Conservation (phyloP, 176 grass and related monocot species). For the Paspalum notatum region DNA sequence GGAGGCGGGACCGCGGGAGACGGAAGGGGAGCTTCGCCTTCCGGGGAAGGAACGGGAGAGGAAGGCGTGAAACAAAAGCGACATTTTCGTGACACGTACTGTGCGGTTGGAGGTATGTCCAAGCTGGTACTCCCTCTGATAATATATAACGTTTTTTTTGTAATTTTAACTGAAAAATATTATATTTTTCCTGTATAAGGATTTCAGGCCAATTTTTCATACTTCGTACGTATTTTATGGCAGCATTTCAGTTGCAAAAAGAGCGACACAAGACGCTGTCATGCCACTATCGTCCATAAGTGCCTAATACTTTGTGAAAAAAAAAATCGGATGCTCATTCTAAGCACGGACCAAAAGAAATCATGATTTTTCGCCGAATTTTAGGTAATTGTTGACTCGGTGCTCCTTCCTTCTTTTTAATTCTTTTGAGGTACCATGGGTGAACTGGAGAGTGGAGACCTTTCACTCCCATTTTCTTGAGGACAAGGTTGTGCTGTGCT, state of each 20-base stretch:
- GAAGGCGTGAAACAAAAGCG: conserved; percentile 21
- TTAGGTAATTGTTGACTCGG: conserved; percentile 9
- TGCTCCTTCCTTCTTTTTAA: not conserved
- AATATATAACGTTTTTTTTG: no score
- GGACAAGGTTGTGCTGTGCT: no score
- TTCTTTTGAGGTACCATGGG: not conserved
- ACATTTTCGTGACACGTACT: conserved; percentile 13
- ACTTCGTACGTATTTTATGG: not conserved
- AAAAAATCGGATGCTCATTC: no score
- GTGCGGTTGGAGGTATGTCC: not conserved
- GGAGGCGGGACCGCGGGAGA: not conserved
- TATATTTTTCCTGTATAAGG: not conserved
- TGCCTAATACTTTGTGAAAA: no score
- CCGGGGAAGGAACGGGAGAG: not conserved
- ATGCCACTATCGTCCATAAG: no score
- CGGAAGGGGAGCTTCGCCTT: not conserved
- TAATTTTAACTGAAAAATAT: no score
- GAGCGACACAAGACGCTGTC: no score
- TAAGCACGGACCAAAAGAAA: no score
- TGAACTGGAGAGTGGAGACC: not conserved
- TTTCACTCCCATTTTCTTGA: not conserved
- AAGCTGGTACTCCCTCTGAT: no score
- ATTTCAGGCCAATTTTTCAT: not conserved
- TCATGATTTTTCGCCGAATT: not conserved
- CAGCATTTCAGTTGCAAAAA: not conserved